Evolutionary conservation across 2,329 filamentous ascomycete genomes (phyloP).

Genomic region (Scedosporium dehoogii): DNA sequence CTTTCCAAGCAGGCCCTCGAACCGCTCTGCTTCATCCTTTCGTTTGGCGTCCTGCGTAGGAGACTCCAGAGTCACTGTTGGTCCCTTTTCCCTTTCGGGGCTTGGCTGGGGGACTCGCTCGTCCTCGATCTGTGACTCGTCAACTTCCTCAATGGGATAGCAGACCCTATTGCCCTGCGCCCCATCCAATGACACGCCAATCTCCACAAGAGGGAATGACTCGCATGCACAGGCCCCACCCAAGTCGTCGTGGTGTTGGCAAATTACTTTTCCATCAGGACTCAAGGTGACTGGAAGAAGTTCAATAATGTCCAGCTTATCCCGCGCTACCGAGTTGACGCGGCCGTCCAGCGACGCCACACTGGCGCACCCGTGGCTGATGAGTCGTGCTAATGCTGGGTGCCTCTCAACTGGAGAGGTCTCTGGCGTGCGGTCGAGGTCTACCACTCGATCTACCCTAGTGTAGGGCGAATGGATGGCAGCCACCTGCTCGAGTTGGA

Average conservation of each 20-base stretch:
- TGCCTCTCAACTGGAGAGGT: not conserved
- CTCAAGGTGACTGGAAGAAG: not conserved
- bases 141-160: constrained; percentile 5
- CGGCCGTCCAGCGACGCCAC: not conserved
- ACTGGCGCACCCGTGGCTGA: constrained; percentile 3
- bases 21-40: not conserved
- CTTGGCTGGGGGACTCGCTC: not conserved
- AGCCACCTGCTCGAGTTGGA: not conserved
- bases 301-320: constrained; percentile 2
- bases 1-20: constrained; percentile 2
- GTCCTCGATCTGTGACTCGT: not conserved
- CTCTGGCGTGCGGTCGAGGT: not conserved
- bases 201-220: constrained; percentile 1
- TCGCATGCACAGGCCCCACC: not conserved
- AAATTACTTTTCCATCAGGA: not conserved
- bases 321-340: not conserved
- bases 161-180: constrained; percentile 1
- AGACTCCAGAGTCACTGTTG: not conserved
- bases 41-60: not conserved
- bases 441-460: not conserved
- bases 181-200: not conserved
- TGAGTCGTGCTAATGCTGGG: not conserved
- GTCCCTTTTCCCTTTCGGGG: not conserved
- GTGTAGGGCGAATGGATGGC: not conserved
- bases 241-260: not conserved